phyloP scores from a whole-genome alignment of 345 rosid genomes.

The Trapa incisa region DNA sequence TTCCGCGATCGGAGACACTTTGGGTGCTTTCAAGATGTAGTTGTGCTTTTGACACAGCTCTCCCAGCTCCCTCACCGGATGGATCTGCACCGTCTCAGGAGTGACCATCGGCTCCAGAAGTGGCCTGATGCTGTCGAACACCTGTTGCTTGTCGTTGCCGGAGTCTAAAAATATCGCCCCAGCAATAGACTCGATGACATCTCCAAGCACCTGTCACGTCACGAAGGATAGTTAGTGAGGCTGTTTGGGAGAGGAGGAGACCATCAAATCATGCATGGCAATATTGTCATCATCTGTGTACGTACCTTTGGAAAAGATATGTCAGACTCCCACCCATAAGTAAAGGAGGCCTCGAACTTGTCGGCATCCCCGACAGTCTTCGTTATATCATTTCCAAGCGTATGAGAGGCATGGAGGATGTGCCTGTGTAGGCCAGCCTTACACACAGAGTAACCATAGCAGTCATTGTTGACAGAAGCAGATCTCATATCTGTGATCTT shows the following conservation, averaged over 20 bases:
- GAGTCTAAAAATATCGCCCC: constrained; percentile 89
- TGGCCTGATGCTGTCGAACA: constrained; percentile 50
- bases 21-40: constrained; percentile 14
- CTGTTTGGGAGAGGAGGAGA: no score
- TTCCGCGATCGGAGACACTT: constrained; percentile 12
- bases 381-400: constrained; percentile 43
- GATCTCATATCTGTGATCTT: constrained; percentile 81
- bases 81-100: constrained; percentile 45
- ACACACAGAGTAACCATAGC: constrained; percentile 51
- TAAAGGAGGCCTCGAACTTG: constrained; percentile 18
- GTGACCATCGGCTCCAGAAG: constrained; percentile 64
- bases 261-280: no score
- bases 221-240: background rate
- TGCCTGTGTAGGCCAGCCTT: constrained; percentile 53
- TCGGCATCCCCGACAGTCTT: constrained; percentile 20
- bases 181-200: constrained; percentile 70
- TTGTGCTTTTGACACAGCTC: constrained; percentile 42
- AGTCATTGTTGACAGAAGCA: constrained; percentile 85
- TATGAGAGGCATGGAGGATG: constrained; percentile 56
- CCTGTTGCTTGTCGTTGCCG: constrained; percentile 43
- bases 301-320: constrained; percentile 77
- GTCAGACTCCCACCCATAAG: constrained; percentile 76
- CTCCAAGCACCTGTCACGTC: constrained; percentile 61
- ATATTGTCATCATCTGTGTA: background rate
- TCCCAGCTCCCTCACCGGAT: constrained; percentile 51